Percentiles rank a stretch among this genome's conserved stretches.
Evolutionary conservation across 164 flowering plant genomes (phyloP).

Genomic region (Stephania japonica): DNA sequence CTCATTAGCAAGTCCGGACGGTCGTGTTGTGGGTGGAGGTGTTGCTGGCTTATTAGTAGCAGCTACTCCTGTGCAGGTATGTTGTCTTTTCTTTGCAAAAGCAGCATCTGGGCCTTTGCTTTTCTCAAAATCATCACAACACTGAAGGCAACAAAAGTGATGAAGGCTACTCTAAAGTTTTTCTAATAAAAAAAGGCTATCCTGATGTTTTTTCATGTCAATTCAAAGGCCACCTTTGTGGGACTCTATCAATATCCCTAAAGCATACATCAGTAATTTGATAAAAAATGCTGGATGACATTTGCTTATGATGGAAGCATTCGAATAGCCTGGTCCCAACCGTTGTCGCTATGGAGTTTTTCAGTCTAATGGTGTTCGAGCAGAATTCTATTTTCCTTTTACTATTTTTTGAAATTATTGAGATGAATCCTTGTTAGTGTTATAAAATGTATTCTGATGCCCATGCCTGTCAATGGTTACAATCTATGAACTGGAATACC

Average conservation of each 20-base stretch:
- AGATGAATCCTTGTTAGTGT: not conserved
- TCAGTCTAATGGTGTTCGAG: too few species aligned
- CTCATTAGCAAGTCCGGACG: constrained; percentile 96
- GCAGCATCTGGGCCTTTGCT: not conserved
- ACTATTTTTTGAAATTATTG: not conserved
- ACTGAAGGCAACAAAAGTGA: not conserved
- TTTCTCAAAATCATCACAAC: not conserved
- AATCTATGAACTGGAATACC: too few species aligned
- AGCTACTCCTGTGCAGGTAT: constrained; percentile 93
- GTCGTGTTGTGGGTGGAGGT: constrained; percentile 98
- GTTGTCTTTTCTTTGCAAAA: not conserved
- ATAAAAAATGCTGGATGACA: not conserved
- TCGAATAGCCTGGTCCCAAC: too few species aligned
- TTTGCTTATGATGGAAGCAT: too few species aligned
- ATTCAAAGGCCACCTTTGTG: not conserved
- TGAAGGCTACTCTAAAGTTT: not conserved
- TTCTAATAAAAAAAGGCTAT: not conserved
- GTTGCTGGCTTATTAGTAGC: constrained; percentile 95
- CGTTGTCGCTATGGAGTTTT: too few species aligned
- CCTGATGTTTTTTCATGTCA: not conserved
- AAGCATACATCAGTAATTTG: not conserved
- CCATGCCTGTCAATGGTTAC: not conserved
- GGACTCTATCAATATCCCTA: not conserved
- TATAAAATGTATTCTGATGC: not conserved
- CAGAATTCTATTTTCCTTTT: too few species aligned